Evolutionary conservation across 2,329 filamentous ascomycete genomes (phyloP).

Genomic region (Microthyrium microscopicum): DNA sequence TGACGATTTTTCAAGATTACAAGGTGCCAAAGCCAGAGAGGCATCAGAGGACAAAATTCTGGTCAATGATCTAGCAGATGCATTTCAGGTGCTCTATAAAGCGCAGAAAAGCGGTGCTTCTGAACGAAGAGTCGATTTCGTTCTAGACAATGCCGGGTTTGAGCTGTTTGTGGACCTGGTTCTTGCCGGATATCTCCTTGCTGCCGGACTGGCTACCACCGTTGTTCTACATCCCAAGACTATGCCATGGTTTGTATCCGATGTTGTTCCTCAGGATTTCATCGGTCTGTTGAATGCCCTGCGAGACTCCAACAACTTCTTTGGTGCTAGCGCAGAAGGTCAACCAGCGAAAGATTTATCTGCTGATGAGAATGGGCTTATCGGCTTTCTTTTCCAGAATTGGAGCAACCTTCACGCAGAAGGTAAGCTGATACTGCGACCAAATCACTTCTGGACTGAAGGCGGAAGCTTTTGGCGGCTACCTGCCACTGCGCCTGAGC

Average conservation of each 20-base stretch:
- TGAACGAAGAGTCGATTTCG: slow-evolving; percentile 73
- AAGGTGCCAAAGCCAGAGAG: slow-evolving; percentile 76
- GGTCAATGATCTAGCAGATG: slow-evolving; percentile 62
- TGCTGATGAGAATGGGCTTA: slow-evolving; percentile 47
- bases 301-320: slow-evolving; percentile 62
- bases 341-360: slow-evolving; percentile 46
- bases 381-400: slow-evolving; percentile 64
- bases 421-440: slow-evolving; percentile 65
- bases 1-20: slow-evolving; percentile 92
- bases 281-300: slow-evolving; percentile 64
- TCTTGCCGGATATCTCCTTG: slow-evolving; percentile 75
- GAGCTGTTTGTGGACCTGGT: slow-evolving; percentile 93
- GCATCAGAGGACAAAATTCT: slow-evolving; percentile 81
- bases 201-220: slow-evolving; percentile 67
- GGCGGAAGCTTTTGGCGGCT: slow-evolving; percentile 80
- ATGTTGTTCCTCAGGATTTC: slow-evolving; percentile 80
- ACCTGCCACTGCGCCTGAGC: slow-evolving; percentile 46
- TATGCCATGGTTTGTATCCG: slow-evolving; percentile 96
- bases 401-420: slow-evolving; percentile 70
- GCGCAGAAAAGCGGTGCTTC: slow-evolving; percentile 45
- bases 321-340: slow-evolving; percentile 51
- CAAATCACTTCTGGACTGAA: slow-evolving; percentile 84
- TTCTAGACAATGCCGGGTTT: slow-evolving; percentile 94
- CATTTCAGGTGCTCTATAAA: slow-evolving; percentile 51
- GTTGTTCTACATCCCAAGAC: slow-evolving; percentile 85